Evolutionary conservation across 495 filamentous ascomycete genomes (phyloP).

Genomic region (Daldinia caldariorum): DNA sequence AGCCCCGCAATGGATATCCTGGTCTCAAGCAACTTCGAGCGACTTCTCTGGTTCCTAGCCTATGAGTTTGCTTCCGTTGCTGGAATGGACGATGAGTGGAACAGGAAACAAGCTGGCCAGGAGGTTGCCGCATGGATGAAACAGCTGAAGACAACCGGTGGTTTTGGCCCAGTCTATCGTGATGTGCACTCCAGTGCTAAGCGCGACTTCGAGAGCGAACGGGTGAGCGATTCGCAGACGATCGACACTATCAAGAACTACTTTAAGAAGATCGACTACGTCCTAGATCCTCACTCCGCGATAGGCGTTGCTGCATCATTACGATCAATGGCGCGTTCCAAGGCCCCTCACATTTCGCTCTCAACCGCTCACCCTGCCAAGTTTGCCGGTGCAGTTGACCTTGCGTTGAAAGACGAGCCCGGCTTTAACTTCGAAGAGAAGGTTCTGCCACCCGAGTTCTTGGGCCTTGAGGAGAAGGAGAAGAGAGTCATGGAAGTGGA

Average conservation of each 20-base stretch:
- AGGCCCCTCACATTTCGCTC: conserved; percentile 75
- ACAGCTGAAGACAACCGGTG: conserved; percentile 77
- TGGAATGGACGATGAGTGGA: conserved; percentile 67
- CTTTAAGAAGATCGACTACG: conserved; percentile 73
- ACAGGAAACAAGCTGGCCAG: conserved; percentile 68
- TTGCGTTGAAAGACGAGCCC: conserved; percentile 71
- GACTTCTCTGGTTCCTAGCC: conserved; percentile 92
- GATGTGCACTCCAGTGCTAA: conserved; percentile 72
- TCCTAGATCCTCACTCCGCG: conserved; percentile 92
- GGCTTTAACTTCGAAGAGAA: conserved; percentile 75
- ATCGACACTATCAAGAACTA: conserved; percentile 73
- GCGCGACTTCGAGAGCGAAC: conserved; percentile 79
- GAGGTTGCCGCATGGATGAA: conserved; percentile 76
- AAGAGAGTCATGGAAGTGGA: conserved; percentile 65
- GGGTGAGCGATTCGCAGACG: conserved; percentile 82
- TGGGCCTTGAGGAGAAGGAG: conserved; percentile 73
- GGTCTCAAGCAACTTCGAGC: conserved; percentile 94
- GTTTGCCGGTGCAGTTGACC: conserved; percentile 80
- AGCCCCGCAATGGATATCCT: conserved; percentile 97
- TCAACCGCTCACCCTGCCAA: conserved; percentile 96
- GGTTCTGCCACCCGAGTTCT: conserved; percentile 81
- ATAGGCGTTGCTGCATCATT: conserved; percentile 80
- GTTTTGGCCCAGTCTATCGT: conserved; percentile 76
- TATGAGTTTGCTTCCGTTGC: conserved; percentile 65
- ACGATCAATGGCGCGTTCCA: conserved; percentile 67